Evolutionary conservation across 768 basidiomycete genomes (phyloP), one percentile per base, ranked within the genome.

Genomic region (Wakefieldia striispora): DNA sequence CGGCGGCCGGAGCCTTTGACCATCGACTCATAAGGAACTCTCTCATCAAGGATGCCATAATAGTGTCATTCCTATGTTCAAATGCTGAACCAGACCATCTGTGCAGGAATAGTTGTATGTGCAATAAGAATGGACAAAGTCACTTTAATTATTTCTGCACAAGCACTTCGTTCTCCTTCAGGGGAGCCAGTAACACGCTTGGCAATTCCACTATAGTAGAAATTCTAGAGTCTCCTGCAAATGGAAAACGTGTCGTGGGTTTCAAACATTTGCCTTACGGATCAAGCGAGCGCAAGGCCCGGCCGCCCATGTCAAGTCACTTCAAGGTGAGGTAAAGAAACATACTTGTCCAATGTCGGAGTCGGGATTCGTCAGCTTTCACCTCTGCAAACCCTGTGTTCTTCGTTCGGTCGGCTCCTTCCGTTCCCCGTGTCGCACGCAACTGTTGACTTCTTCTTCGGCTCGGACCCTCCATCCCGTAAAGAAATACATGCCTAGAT

Each of bases 21-120:
- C 66, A 72, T 5, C 83, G 77, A 12, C 75, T 70, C 83, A 85
- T 83, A 6, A 93, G 72, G 0, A 91, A 67, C 26, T 82, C 71
- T 63, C 88, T 89, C 33, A 88, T 65, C 31, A 95, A 68, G 64
- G 87, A 87, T 0, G 72, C 66, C 67, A 86, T 85, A 42, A 97
- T 79, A 14, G 79, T 74, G 24, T 88, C 87, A 63, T 89, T 90
- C 65, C 79, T 81, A 33, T 76, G 71, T 64, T 97, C 93, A 52
- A 97, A 93, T 3, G 82, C 80, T 97, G 87, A 0, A 78, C 79
- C 7, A 98, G 75, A n/a, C n/a, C n/a, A n/a, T n/a, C n/a, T n/a
- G n/a, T n/a, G n/a, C n/a, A n/a, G n/a, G n/a, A 1, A 84, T 87
- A 2, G 84, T 77, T 1, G 90, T 71, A 51, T 85, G 81, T 0